Base-by-base conservation (phyloP, 2,329 filamentous ascomycete species). In the Lomentospora prolificans region DNA sequence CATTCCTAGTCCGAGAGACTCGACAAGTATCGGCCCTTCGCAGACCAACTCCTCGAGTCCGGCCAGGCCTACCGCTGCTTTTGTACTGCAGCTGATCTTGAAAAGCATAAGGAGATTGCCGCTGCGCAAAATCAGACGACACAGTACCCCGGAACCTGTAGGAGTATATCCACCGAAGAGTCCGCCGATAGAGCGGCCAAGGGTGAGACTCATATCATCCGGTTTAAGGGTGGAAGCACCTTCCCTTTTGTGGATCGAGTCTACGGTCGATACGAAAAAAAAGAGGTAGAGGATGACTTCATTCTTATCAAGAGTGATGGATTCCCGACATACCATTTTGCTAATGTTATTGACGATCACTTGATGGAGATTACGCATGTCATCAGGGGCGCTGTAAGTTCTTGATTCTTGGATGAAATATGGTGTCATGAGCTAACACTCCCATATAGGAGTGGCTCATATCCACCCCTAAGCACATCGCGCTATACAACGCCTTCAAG, bases 281-380 rank as follows among this genome's bases (percentile, higher is more conserved):
- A 72, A 64, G 66, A 77, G 60, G 61, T 71, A 53, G 71, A 84
- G 67, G 89, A 94, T 61, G 91, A 97, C 64, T 92, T 90, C 19
- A 88, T 99, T 58, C 75, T 99, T 41, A 75, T 96, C 58, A 99
- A 99, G 69, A 86, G 85, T 0, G 94, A 99, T 66, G 91, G 90
- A 0, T 87, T 87, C 60, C 94, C 94, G 0, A 99, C 95, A 0
- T 99, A 99, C 65, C 94, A 99, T 69, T 85, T 99, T 59, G 94
- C 94, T 3, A 99, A 97, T 65, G 92, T 99, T 7, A 86, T 99
- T 3, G 94, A 99, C 65, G 94, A 99, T 65, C 89, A 96, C 68
- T 76, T 87, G 58, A 99, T 99, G 94, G 75, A 89, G 58, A 95
- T 99, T 61, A 96, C 91, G 0, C 92, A 97, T 69, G 94, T 99